A percentile compares a stretch with the other conserved stretches of the same genome.
phyloP scores from a whole-genome alignment of 805 yeast species.

The Candida chilensis region DNA sequence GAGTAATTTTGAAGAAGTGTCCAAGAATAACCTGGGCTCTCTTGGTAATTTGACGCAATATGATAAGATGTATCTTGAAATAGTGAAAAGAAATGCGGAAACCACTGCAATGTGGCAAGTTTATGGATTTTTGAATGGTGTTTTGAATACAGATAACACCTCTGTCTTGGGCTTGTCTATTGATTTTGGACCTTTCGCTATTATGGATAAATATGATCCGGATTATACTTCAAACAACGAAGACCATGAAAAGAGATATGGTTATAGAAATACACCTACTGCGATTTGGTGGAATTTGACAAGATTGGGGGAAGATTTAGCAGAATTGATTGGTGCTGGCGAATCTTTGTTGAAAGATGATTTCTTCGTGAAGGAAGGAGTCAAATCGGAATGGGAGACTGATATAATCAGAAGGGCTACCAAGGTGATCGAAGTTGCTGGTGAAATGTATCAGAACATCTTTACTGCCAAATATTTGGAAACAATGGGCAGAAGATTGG shows the following conservation, averaged over 20 bases:
- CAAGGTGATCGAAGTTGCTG: conserved; percentile 51
- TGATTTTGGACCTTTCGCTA: conserved; percentile 94
- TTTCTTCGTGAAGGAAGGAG: conserved; percentile 26
- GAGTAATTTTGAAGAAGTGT: conserved; percentile 13
- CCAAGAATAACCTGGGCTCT: conserved; percentile 7
- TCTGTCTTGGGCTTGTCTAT: conserved; percentile 81
- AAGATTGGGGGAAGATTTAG: conserved; percentile 75
- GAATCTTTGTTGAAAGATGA: conserved; percentile 36
- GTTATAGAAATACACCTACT: conserved; percentile 77
- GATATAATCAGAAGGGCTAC: conserved; percentile 53
- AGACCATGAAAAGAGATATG: conserved; percentile 63
- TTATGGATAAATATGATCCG: conserved; percentile 80
- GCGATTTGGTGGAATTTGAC: conserved; percentile 91
- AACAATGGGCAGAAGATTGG: conserved; percentile 58
- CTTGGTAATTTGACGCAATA: conserved; percentile 43
- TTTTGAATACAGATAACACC: conserved; percentile 89
- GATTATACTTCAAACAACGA: conserved; percentile 85
- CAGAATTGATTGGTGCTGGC: conserved; percentile 74
- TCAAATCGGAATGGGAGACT: conserved; percentile 40
- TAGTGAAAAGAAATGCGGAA: conserved; percentile 63
- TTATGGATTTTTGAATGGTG: conserved; percentile 92
- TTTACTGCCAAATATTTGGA: conserved; percentile 52
- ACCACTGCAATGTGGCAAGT: conserved; percentile 82
- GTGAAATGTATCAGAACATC: conserved; percentile 53
- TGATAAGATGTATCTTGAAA: conserved; percentile 64